phyloP scores from a whole-genome alignment of 805 yeast genomes.

The Pichia eremophila region DNA sequence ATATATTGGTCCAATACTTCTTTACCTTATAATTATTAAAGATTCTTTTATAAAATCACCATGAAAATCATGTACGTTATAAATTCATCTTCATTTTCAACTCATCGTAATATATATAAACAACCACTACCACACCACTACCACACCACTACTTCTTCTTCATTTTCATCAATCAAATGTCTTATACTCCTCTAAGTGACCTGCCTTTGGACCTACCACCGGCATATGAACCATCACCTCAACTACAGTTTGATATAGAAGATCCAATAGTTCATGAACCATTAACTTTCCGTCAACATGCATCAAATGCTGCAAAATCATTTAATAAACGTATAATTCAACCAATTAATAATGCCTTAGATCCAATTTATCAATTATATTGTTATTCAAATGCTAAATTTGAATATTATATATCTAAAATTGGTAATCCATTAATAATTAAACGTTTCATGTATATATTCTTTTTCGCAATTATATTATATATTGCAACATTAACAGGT shows the following conservation, averaged over 20 bases:
- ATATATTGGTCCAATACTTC: no score
- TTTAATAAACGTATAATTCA: slow-evolving; percentile 30
- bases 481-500: slow-evolving; percentile 50
- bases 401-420: slow-evolving; percentile 48
- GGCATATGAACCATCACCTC: slow-evolving; percentile 11
- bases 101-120: no score
- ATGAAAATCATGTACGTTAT: no score
- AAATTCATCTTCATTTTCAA: no score
- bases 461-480: slow-evolving; percentile 49
- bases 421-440: slow-evolving; percentile 84
- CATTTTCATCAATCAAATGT: background rate
- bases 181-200: background rate
- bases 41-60: no score
- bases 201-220: slow-evolving; percentile 15
- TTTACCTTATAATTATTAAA: no score
- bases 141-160: no score
- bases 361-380: slow-evolving; percentile 44
- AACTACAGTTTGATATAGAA: slow-evolving; percentile 38
- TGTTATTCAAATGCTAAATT: slow-evolving; percentile 32
- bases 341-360: slow-evolving; percentile 37
- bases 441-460: slow-evolving; percentile 67
- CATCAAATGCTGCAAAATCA: slow-evolving; percentile 27
- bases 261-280: slow-evolving; percentile 15
- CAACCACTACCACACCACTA: no score
- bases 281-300: background rate